These are phyloP conservation scores for Podaxis rugospora DNA, from an alignment of 768 basidiomycete species.

Conservation along the genomic window DNA sequence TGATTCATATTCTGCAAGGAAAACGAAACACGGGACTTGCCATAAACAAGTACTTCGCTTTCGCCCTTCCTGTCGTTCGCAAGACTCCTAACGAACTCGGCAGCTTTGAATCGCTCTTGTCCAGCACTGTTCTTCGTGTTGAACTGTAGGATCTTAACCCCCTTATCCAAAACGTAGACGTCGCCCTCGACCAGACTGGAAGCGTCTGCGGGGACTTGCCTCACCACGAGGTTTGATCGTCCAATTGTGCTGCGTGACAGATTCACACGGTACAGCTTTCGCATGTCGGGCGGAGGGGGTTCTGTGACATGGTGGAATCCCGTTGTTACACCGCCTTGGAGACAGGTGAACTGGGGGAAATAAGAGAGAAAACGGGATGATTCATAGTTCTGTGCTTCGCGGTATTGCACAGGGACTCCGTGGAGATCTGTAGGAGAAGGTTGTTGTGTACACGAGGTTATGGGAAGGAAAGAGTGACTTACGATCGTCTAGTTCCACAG, in stretches of 20 bases:
- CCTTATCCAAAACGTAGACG: slow-evolving; percentile 59
- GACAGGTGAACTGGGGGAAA: slow-evolving; percentile 25
- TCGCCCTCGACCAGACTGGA: slow-evolving; percentile 49
- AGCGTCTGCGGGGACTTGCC: slow-evolving; percentile 42
- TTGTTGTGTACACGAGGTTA: background rate
- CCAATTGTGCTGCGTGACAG: slow-evolving; percentile 24
- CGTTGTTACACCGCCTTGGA: slow-evolving; percentile 26
- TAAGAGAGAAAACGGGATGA: slow-evolving; percentile 37
- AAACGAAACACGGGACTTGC: slow-evolving; percentile 23
- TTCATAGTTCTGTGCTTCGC: slow-evolving; percentile 58
- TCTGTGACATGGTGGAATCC: slow-evolving; percentile 30
- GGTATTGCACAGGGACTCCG: slow-evolving; percentile 54
- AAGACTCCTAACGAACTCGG: slow-evolving; percentile 50
- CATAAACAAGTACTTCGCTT: slow-evolving; percentile 44
- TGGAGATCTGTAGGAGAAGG: slow-evolving; percentile 38
- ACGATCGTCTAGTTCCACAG: slow-evolving; percentile 66
- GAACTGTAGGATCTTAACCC: slow-evolving; percentile 45
- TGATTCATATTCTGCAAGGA: background rate
- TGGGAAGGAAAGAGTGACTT: slow-evolving; percentile 16
- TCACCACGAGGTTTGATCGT: slow-evolving; percentile 33
- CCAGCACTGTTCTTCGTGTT: slow-evolving; percentile 53
- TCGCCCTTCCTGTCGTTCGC: slow-evolving; percentile 35
- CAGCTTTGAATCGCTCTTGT: slow-evolving; percentile 57
- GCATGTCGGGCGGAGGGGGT: slow-evolving; percentile 29
- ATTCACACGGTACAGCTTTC: slow-evolving; percentile 48